Evolutionary conservation across 2,329 filamentous ascomycete genomes (phyloP).

Genomic region (Penicillium sp.): DNA sequence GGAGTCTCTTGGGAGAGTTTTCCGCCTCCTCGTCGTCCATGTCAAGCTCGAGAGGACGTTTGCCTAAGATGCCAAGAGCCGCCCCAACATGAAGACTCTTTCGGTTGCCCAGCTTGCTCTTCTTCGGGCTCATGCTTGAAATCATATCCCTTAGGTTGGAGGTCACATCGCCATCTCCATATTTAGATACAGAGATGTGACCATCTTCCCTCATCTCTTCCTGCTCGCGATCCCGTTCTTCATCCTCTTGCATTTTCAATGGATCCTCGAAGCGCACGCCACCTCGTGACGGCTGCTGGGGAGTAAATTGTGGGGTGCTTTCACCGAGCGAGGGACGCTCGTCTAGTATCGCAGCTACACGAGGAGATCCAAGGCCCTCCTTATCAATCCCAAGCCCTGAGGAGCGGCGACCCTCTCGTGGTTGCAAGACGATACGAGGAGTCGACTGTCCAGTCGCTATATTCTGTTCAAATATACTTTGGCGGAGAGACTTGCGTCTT

Average conservation of each 20-base stretch:
- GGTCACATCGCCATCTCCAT: slow-evolving; percentile 62
- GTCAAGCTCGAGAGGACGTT: slow-evolving; percentile 71
- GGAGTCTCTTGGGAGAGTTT: slow-evolving; percentile 63
- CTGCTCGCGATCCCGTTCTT: slow-evolving; percentile 62
- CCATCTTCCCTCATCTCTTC: slow-evolving; percentile 64
- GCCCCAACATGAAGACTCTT: slow-evolving; percentile 78
- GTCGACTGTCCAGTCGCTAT: slow-evolving; percentile 57
- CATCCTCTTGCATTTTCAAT: slow-evolving; percentile 60
- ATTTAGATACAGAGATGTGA: slow-evolving; percentile 45
- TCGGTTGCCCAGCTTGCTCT: slow-evolving; percentile 64
- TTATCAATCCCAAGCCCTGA: slow-evolving; percentile 71
- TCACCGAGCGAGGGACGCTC: slow-evolving; percentile 71
- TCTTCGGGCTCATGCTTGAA: slow-evolving; percentile 73
- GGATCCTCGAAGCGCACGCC: slow-evolving; percentile 67
- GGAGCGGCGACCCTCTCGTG: slow-evolving; percentile 56
- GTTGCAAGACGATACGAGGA: slow-evolving; percentile 65
- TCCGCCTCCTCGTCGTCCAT: slow-evolving; percentile 62
- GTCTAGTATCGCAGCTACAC: slow-evolving; percentile 69
- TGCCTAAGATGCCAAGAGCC: slow-evolving; percentile 71
- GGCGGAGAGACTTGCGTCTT: slow-evolving; percentile 38
- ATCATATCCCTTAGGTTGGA: slow-evolving; percentile 75
- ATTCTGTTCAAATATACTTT: slow-evolving; percentile 57
- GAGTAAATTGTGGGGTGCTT: slow-evolving; percentile 62
- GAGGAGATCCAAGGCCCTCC: slow-evolving; percentile 72
- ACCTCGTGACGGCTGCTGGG: slow-evolving; percentile 46